These are phyloP conservation scores for Clathrospora elynae DNA, from an alignment of 2,329 filamentous ascomycete genomes.

Conservation along the genomic window DNA sequence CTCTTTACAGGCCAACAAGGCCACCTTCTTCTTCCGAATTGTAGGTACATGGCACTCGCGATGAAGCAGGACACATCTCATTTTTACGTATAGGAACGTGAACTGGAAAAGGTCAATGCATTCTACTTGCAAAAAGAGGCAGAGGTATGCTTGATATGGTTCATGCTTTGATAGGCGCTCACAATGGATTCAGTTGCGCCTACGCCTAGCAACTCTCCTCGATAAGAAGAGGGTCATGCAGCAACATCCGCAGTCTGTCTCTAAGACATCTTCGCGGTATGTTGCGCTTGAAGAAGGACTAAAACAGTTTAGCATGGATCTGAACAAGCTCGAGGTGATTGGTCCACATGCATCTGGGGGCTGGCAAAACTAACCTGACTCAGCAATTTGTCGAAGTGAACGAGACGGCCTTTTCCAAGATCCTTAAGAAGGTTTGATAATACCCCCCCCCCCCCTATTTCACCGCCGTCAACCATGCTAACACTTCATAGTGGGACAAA, in stretches of 20 bases:
- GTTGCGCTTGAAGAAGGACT: constrained; percentile 95
- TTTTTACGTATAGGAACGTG: constrained; percentile 72
- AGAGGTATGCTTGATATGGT: constrained; percentile 67
- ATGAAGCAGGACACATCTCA: constrained; percentile 11
- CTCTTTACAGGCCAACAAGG: constrained; percentile 93
- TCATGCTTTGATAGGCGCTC: constrained; percentile 17
- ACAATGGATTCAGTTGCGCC: constrained; percentile 73
- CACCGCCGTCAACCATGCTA: constrained; percentile 34
- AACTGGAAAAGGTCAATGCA: constrained; percentile 96
- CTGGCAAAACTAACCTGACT: constrained; percentile 33
- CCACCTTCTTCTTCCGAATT: constrained; percentile 97
- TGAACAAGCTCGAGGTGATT: constrained; percentile 83
- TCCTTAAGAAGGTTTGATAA: constrained; percentile 84
- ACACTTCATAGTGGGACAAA: constrained; percentile 81
- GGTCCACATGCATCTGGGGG: constrained; percentile 17
- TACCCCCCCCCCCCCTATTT: constrained; percentile 4
- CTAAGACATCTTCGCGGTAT: constrained; percentile 89
- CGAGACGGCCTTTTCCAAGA: constrained; percentile 96
- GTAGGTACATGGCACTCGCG: constrained; percentile 58
- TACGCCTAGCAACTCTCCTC: constrained; percentile 86
- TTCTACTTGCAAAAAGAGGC: constrained; percentile 98
- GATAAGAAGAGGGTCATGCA: constrained; percentile 95
- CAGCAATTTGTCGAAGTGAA: constrained; percentile 98
- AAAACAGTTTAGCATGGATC: constrained; percentile 92
- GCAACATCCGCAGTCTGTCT: constrained; percentile 74